phyloP scores from a whole-genome alignment of 2,329 filamentous ascomycete species.

The Diaporthe capsici region DNA sequence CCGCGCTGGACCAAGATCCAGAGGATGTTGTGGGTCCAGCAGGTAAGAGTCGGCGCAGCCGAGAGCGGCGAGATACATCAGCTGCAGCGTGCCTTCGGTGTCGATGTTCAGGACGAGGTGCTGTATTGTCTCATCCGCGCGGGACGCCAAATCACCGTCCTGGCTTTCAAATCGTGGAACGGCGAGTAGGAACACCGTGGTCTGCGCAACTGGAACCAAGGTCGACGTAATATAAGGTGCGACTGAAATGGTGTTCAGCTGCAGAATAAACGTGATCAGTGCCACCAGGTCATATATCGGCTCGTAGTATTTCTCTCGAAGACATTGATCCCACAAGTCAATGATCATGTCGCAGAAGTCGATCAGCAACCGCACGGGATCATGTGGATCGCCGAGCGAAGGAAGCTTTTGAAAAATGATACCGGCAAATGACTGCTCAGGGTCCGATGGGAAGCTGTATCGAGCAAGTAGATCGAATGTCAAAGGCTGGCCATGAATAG shows the following conservation, averaged over 20 bases:
- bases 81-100: slow-evolving; percentile 72
- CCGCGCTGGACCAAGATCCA: slow-evolving; percentile 42
- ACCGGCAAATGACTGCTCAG: slow-evolving; percentile 73
- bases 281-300: slow-evolving; percentile 77
- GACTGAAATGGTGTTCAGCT: slow-evolving; percentile 71
- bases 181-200: slow-evolving; percentile 72
- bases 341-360: slow-evolving; percentile 76
- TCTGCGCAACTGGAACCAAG: slow-evolving; percentile 68
- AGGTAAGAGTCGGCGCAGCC: slow-evolving; percentile 59
- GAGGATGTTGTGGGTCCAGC: slow-evolving; percentile 38
- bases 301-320: slow-evolving; percentile 72
- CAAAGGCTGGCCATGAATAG: slow-evolving; percentile 67
- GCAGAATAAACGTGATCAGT: slow-evolving; percentile 74
- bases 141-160: slow-evolving; percentile 62
- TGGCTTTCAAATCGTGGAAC: slow-evolving; percentile 67
- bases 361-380: slow-evolving; percentile 69
- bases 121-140: slow-evolving; percentile 56
- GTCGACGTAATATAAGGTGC: slow-evolving; percentile 71
- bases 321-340: slow-evolving; percentile 77
- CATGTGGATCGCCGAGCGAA: slow-evolving; percentile 63
- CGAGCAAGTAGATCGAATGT: slow-evolving; percentile 78
- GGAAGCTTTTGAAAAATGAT: slow-evolving; percentile 78
- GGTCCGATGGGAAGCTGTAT: slow-evolving; percentile 75
- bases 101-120: slow-evolving; percentile 70
- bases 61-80: slow-evolving; percentile 75